phyloP scores from a whole-genome alignment of 2,329 filamentous ascomycete species.

The Trichophyton verrucosum region DNA sequence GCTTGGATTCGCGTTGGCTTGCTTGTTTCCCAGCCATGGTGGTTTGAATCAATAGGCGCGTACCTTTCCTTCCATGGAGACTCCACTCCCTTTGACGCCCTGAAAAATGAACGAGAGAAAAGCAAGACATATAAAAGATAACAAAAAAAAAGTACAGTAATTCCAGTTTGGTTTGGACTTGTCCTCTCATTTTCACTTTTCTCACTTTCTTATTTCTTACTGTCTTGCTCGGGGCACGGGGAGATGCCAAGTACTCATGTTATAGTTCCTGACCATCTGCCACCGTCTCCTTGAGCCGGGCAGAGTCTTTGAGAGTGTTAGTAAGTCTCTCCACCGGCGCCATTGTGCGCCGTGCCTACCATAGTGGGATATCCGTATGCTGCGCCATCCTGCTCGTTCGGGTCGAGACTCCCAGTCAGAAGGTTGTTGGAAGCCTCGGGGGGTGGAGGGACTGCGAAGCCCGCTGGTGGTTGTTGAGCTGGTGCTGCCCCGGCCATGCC shows the following conservation, averaged over 20 bases:
- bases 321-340: slow-evolving; percentile 35
- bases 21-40: not conserved
- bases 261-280: slow-evolving; percentile 9
- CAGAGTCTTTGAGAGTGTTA: slow-evolving; percentile 18
- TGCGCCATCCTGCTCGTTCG: slow-evolving; percentile 33
- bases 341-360: slow-evolving; percentile 37
- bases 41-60: not conserved
- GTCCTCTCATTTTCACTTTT: not conserved
- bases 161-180: not conserved
- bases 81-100: not conserved
- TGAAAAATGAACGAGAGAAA: not conserved
- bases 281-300: slow-evolving; percentile 11
- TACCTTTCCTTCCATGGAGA: not conserved
- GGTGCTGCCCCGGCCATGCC: slow-evolving; percentile 12
- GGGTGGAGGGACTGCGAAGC: slow-evolving; percentile 29
- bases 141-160: not conserved
- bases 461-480: slow-evolving; percentile 22
- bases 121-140: not conserved
- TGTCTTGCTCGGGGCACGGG: slow-evolving; percentile 13
- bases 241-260: slow-evolving; percentile 12
- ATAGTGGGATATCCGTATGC: slow-evolving; percentile 37
- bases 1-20: not conserved
- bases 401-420: slow-evolving; percentile 32
- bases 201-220: not conserved
- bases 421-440: slow-evolving; percentile 34